Percentiles rank a stretch among this genome's conserved stretches.
These are phyloP conservation scores for Colletotrichum kahawae DNA, from an alignment of 2,329 filamentous ascomycete species.

Conservation along the genomic window DNA sequence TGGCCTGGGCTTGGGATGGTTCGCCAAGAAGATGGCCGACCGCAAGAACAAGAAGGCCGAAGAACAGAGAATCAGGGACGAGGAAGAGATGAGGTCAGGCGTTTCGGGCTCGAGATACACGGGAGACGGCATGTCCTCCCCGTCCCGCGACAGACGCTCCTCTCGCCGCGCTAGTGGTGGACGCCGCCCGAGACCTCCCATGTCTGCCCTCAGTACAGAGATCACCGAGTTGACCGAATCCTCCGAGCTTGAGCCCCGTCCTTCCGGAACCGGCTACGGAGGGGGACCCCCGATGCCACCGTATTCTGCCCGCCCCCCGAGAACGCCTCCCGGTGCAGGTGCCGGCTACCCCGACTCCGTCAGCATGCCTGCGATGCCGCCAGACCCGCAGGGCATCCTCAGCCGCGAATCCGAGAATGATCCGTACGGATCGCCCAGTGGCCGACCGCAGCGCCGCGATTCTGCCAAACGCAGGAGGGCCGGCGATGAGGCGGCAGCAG, in stretches of 20 bases:
- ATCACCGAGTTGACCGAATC: conserved; percentile 33
- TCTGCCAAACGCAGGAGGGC: conserved; percentile 53
- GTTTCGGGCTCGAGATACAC: conserved; percentile 70
- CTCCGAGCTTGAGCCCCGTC: conserved; percentile 44
- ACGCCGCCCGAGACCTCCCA: conserved; percentile 29
- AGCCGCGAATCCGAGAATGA: conserved; percentile 49
- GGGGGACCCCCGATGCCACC: conserved; percentile 43
- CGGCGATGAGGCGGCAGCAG: conserved; percentile 50
- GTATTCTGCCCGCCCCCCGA: conserved; percentile 28
- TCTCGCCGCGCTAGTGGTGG: conserved; percentile 29
- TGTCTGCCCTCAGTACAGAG: conserved; percentile 20
- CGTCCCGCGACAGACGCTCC: conserved; percentile 30
- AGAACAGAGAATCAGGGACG: conserved; percentile 46
- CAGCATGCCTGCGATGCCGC: conserved; percentile 52
- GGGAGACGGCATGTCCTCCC: conserved; percentile 66
- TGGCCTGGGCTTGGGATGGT: conserved; percentile 70
- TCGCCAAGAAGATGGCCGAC: conserved; percentile 69
- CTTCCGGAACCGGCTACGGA: conserved; percentile 33
- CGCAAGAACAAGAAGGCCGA: conserved; percentile 53
- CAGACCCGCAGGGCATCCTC: conserved; percentile 48
- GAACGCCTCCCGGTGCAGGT: conserved; percentile 44
- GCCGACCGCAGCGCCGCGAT: conserved; percentile 43
- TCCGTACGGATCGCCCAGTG: conserved; percentile 44
- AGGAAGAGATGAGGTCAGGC: conserved; percentile 64
- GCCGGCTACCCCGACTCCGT: conserved; percentile 30